Conservation (phyloP, 208 protist species). For the Crithidia brevicula region DNA sequence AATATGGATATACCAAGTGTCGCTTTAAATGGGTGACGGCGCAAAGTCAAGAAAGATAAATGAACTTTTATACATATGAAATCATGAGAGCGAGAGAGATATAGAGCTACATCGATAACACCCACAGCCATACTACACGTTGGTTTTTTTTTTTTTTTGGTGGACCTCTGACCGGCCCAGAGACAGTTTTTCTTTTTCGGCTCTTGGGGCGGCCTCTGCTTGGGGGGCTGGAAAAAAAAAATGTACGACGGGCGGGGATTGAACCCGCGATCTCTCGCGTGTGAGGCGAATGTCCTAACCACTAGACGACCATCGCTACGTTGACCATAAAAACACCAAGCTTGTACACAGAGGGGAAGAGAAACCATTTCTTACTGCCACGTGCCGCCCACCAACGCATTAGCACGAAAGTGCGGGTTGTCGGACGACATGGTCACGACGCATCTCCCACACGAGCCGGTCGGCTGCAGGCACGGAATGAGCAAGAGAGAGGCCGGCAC, state of each 20-base stretch:
- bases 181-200: no score
- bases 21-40: no score
- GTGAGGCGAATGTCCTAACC: slow-evolving; percentile 95
- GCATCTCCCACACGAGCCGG: slow-evolving; percentile 58
- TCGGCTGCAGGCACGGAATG: slow-evolving; percentile 84
- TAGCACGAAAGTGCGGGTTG: slow-evolving; percentile 3
- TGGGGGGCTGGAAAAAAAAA: slow-evolving; percentile 47
- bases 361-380: background rate
- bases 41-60: no score
- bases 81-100: no score
- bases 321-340: slow-evolving; percentile 7
- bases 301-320: slow-evolving; percentile 93
- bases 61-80: no score
- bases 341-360: background rate
- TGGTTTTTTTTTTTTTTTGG: no score
- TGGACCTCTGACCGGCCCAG: no score
- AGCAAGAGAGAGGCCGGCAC: slow-evolving; percentile 70
- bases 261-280: slow-evolving; percentile 94
- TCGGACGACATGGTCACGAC: slow-evolving; percentile 58
- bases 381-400: slow-evolving; percentile 1
- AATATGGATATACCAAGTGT: no score
- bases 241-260: slow-evolving; percentile 91
- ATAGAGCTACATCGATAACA: no score
- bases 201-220: no score
- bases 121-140: no score